These are phyloP conservation scores for Zygnema cylindricum DNA, from an alignment of 139 green algal species.

Conservation along the genomic window DNA sequence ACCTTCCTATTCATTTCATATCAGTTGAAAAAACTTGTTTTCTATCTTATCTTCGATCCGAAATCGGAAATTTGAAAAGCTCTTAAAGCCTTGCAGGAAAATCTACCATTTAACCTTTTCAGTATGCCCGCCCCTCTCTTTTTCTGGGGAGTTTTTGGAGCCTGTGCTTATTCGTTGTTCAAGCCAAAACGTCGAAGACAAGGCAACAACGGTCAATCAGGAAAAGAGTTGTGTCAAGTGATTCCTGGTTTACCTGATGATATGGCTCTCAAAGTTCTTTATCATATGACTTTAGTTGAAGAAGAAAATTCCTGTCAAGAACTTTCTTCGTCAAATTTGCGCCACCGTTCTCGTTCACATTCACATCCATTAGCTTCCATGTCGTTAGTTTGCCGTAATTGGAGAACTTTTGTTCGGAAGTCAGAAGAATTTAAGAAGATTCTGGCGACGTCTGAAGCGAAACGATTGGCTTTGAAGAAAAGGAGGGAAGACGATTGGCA, in stretches of 20 bases:
- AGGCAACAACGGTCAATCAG: no score
- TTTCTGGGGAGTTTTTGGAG: no score
- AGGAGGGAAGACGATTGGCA: not conserved
- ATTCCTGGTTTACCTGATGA: not conserved
- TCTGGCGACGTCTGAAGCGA: not conserved
- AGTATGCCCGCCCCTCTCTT: no score
- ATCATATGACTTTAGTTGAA: not conserved
- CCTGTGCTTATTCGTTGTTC: no score
- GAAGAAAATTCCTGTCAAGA: not conserved
- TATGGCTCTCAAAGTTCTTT: not conserved
- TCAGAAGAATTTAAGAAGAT: not conserved
- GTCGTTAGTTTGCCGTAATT: not conserved
- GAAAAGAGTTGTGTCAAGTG: no score
- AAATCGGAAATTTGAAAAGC: no score
- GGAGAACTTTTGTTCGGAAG: not conserved
- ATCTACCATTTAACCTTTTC: no score
- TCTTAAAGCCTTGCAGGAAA: no score
- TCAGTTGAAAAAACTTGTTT: no score
- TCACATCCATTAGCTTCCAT: not conserved
- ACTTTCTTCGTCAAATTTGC: not conserved
- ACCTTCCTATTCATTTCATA: no score
- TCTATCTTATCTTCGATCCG: no score
- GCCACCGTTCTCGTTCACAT: not conserved
- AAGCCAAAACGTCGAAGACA: no score
- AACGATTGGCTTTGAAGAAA: not conserved